These are phyloP conservation scores for Candida schatavii DNA, from an alignment of 805 yeast genomes.

Conservation along the genomic window DNA sequence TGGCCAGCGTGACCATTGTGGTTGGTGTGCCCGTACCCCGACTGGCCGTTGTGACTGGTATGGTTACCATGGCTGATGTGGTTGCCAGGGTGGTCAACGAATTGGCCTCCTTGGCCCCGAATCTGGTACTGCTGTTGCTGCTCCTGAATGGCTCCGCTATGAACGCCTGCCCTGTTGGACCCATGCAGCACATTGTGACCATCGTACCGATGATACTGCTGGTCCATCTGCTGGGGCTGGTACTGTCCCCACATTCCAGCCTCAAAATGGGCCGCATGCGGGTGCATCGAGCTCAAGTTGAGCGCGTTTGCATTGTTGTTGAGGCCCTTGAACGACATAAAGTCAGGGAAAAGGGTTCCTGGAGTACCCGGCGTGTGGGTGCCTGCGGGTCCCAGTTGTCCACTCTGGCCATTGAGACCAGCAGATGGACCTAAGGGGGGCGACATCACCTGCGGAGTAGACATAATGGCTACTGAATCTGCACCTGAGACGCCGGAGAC, in stretches of 20 bases:
- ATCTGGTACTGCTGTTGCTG: neutral
- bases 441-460: neutral
- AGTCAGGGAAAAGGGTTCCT: conserved; percentile 2
- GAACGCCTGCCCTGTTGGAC: neutral
- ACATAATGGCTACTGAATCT: neutral
- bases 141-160: neutral
- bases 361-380: neutral
- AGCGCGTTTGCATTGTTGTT: conserved; percentile 1
- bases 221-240: conserved; percentile 2
- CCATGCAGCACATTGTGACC: neutral
- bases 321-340: conserved; percentile 5
- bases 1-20: conserved; percentile 7
- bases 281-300: conserved; percentile 3
- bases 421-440: neutral
- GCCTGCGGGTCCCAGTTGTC: neutral
- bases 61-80: neutral
- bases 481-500: neutral
- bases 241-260: conserved; percentile 4
- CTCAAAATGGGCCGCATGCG: neutral
- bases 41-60: neutral
- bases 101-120: neutral
- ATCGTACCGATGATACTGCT: neutral
- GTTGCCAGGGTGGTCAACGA: too few species aligned
- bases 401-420: neutral
- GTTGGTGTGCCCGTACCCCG: conserved; percentile 3